These are phyloP conservation scores for Syzygium aqueum DNA, from an alignment of 345 rosid genomes.

Conservation along the genomic window DNA sequence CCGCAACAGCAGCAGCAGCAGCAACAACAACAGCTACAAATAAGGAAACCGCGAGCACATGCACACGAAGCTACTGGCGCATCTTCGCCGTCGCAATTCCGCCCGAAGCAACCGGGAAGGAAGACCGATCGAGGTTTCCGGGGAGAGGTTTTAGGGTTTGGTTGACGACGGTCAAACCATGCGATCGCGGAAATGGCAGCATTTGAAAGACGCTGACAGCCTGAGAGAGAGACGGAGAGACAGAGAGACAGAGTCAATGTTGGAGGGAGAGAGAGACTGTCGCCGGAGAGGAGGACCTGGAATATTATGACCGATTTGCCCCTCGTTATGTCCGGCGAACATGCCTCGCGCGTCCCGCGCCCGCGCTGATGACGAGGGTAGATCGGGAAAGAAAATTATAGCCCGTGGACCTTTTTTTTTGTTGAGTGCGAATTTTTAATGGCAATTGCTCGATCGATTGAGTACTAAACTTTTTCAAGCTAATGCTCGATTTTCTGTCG, in stretches of 20 bases:
- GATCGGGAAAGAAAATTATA: background rate
- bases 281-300: background rate
- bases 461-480: background rate
- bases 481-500: background rate
- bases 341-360: background rate
- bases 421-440: background rate
- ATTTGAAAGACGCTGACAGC: background rate
- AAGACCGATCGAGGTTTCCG: background rate
- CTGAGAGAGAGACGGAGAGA: background rate
- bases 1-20: background rate
- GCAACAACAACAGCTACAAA: background rate
- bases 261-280: background rate
- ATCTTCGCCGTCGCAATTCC: background rate
- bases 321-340: background rate
- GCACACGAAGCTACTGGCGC: background rate
- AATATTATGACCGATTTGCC: background rate
- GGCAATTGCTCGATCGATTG: background rate
- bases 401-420: background rate
- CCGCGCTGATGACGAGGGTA: background rate
- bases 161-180: background rate
- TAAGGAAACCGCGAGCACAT: background rate
- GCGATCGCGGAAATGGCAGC: background rate
- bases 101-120: background rate
- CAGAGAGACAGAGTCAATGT: background rate
- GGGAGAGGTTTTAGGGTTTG: background rate